Base-by-base conservation (phyloP, 768 basidiomycete genomes). In the Goffeauzyma gilvescens region DNA sequence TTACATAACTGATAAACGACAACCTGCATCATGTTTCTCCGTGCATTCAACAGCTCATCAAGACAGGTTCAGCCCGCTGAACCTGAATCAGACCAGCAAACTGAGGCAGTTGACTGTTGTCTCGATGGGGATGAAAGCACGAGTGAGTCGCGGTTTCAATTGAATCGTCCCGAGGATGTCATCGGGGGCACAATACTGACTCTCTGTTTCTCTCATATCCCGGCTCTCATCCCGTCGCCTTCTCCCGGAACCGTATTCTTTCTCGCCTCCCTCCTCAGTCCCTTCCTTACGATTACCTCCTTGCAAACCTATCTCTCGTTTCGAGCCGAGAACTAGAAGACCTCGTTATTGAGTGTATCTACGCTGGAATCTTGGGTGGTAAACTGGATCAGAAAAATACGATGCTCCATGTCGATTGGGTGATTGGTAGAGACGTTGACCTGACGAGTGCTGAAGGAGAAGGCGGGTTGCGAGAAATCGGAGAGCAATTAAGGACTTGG, bases 321-420 rank as follows among this genome's bases (percentile, higher is more conserved):
- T 76, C 74, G 5, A 75, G 89, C 45, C 78, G 89, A 41, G 81
- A 81, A 44, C 76, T 98, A 2, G 90, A 98, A 62, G 89, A 95
- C 64, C 75, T 95, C 50, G 82, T 96, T 58, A 96, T 98, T 62
- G 87, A 95, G 55, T 81, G 81, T 9, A 87, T 95, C 63, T 96
- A 95, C 65, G 75, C 82, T 30, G 81, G 84, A 59, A 68, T 93
- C 28, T 70, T 98, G 27, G 75, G 76, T 38, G 90, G 86, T 8
- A 86, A 83, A 57, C 77, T 98, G 37, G 74, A 82, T 53, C 75
- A 77, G 50, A 20, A 34, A n/a, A 23, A 31, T 18, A 42, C 24
- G 13, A 78, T 85, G 51, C 70, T 96, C 45, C 82, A 90, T 62
- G 76, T 96, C 26, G 82, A 90, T 63, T 86, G 84, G 56, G 83